Percentiles rank a stretch among this genome's conserved stretches.
Conservation (phyloP, 108 stramenopile genomes). For the Thalassiosira profunda region DNA sequence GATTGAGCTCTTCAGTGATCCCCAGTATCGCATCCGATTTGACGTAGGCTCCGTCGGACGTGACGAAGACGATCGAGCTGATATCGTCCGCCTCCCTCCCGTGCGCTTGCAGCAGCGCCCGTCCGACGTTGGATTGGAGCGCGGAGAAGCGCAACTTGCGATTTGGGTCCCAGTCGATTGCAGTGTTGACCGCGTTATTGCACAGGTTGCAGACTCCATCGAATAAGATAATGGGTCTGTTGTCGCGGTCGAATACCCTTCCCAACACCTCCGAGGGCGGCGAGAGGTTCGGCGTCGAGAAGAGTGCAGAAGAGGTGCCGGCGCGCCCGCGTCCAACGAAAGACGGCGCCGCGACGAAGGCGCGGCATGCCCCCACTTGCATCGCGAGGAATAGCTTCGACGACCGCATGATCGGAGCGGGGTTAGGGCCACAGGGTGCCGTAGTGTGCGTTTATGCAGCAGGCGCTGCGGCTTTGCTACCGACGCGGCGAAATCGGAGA, state of each 20-base stretch:
- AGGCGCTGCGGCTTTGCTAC: no score
- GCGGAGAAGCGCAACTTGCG: conserved; percentile 77
- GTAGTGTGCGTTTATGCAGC: no score
- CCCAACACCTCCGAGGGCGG: no score
- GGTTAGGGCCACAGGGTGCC: no score
- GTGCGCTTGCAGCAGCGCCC: conserved; percentile 53
- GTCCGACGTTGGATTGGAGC: conserved; percentile 76
- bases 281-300: no score
- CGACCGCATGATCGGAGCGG: no score
- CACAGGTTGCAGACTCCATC: conserved; percentile 85
- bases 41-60: conserved; percentile 52
- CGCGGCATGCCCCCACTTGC: no score
- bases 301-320: no score
- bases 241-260: conserved; percentile 56
- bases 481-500: no score
- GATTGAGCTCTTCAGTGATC: conserved; percentile 66
- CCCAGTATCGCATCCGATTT: conserved; percentile 77
- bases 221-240: conserved; percentile 76
- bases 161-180: conserved; percentile 67
- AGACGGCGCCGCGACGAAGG: no score
- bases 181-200: conserved; percentile 72
- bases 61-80: conserved; percentile 78
- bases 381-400: no score
- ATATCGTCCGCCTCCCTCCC: conserved; percentile 80
- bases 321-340: no score